These are phyloP conservation scores for Nakazawaea holstii DNA, from an alignment of 805 yeast genomes.

Conservation along the genomic window DNA sequence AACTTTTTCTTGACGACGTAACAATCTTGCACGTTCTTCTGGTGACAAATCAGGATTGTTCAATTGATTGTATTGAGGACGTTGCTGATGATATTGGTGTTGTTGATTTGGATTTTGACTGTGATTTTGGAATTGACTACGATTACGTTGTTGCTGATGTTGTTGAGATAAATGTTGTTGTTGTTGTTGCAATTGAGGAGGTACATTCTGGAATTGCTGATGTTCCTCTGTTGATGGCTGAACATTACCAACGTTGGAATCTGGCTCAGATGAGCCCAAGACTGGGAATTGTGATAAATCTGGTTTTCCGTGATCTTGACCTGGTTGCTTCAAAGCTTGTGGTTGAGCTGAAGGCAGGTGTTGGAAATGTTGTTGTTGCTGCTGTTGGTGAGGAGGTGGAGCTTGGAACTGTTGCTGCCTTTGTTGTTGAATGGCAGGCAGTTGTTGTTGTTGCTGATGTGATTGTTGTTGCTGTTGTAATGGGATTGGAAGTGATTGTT, in stretches of 20 bases:
- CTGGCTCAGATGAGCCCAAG: slow-evolving; percentile 41
- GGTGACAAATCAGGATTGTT: slow-evolving; percentile 47
- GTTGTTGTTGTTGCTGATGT: slow-evolving; percentile 17
- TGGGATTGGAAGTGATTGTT: slow-evolving; percentile 7
- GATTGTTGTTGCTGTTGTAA: slow-evolving; percentile 12
- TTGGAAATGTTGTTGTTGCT: slow-evolving; percentile 18
- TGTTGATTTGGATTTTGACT: slow-evolving; percentile 23
- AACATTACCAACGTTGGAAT: slow-evolving; percentile 9
- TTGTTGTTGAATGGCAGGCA: slow-evolving; percentile 14
- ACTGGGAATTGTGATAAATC: slow-evolving; percentile 50
- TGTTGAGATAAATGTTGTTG: slow-evolving; percentile 17
- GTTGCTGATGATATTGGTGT: slow-evolving; percentile 7
- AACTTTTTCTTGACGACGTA: slow-evolving; percentile 69
- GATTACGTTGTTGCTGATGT: slow-evolving; percentile 11
- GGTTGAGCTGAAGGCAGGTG: slow-evolving; percentile 1
- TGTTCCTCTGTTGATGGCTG: slow-evolving; percentile 13
- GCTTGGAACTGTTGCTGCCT: slow-evolving; percentile 14
- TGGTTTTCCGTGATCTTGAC: slow-evolving; percentile 5
- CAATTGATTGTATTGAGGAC: slow-evolving; percentile 14
- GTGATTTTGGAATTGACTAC: slow-evolving; percentile 19
- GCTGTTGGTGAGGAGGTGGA: slow-evolving; percentile 24
- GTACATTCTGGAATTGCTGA: slow-evolving; percentile 15
- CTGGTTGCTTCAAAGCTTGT: slow-evolving; percentile 7
- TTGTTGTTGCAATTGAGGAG: slow-evolving; percentile 21
- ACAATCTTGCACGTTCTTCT: slow-evolving; percentile 65